Percentiles rank a stretch among this genome's conserved stretches.
phyloP scores from a whole-genome alignment of 305 asterid genomes.

The Fraxinus greggii region DNA sequence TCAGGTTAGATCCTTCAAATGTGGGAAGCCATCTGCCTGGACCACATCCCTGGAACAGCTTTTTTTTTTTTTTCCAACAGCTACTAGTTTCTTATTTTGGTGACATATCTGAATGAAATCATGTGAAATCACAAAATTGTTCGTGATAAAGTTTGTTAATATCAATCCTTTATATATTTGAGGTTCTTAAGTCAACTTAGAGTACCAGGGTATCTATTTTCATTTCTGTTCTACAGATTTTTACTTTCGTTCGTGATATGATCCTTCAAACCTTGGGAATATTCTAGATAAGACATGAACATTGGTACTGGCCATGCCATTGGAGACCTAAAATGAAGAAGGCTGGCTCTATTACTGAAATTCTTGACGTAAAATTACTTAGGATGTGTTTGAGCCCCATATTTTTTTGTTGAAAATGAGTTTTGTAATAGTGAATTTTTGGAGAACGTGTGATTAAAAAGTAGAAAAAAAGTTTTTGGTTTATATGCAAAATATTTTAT shows the following conservation, averaged over 20 bases:
- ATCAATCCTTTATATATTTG: neutral
- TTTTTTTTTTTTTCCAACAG: neutral
- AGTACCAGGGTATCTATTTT: constrained; percentile 10
- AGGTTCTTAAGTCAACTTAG: neutral
- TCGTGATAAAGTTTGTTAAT: neutral
- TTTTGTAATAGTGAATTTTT: neutral
- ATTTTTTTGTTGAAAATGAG: neutral
- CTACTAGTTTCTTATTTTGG: constrained; percentile 10
- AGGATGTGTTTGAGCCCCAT: neutral
- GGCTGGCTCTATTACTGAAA: neutral
- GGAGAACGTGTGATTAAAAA: neutral
- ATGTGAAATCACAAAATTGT: constrained; percentile 1
- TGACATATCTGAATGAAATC: constrained; percentile 7
- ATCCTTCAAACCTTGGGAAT: constrained; percentile 11
- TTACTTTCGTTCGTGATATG: neutral
- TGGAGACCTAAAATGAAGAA: neutral
- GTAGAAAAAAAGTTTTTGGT: too few relatives aligned
- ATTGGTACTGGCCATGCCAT: neutral
- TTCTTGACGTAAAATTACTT: neutral
- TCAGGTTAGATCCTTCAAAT: neutral
- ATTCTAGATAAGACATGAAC: neutral
- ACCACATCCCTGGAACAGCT: constrained; percentile 7
- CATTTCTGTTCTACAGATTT: neutral
- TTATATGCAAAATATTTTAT: neutral
- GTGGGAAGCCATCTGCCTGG: constrained; percentile 4